These are phyloP conservation scores for Pneumocystis oryctolagi DNA, from an alignment of 1,139 yeast species.

Conservation along the genomic window DNA sequence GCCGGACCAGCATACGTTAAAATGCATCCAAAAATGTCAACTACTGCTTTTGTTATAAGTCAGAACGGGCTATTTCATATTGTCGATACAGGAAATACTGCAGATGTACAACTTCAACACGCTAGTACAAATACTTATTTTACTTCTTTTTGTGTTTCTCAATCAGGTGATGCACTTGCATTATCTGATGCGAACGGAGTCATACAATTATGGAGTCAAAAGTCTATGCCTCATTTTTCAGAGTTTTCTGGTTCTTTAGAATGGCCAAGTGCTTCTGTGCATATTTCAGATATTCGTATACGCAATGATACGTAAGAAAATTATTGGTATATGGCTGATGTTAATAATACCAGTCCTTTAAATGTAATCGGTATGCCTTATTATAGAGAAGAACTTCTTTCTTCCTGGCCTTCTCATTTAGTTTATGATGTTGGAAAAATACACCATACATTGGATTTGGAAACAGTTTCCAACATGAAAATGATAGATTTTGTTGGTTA, in stretches of 20 bases:
- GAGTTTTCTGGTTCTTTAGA: slow-evolving; percentile 38
- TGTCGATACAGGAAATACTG: slow-evolving; percentile 67
- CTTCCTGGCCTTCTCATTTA: slow-evolving; percentile 60
- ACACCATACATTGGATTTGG: slow-evolving; percentile 22
- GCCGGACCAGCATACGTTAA: slow-evolving; percentile 78
- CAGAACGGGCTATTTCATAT: slow-evolving; percentile 70
- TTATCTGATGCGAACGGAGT: slow-evolving; percentile 52
- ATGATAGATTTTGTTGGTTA: slow-evolving; percentile 20
- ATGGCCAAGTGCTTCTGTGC: slow-evolving; percentile 29
- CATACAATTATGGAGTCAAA: slow-evolving; percentile 61
- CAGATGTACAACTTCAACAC: slow-evolving; percentile 28
- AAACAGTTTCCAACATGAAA: slow-evolving; percentile 20
- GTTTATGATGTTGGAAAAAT: slow-evolving; percentile 39
- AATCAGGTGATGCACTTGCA: slow-evolving; percentile 66
- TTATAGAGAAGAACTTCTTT: slow-evolving; percentile 59
- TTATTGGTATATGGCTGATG: neutral
- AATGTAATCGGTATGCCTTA: slow-evolving; percentile 75
- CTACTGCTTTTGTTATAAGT: slow-evolving; percentile 61
- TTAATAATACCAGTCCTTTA: slow-evolving; percentile 34
- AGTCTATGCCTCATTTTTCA: slow-evolving; percentile 28
- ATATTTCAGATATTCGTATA: slow-evolving; percentile 9
- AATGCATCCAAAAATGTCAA: slow-evolving; percentile 76
- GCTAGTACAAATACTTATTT: slow-evolving; percentile 30
- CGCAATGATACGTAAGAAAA: slow-evolving; percentile 7
- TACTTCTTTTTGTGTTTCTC: slow-evolving; percentile 48